Percentiles rank a stretch among this genome's conserved stretches.
Evolutionary conservation across 495 filamentous ascomycete species (phyloP).

Genomic region (Penicillium chermesinum): DNA sequence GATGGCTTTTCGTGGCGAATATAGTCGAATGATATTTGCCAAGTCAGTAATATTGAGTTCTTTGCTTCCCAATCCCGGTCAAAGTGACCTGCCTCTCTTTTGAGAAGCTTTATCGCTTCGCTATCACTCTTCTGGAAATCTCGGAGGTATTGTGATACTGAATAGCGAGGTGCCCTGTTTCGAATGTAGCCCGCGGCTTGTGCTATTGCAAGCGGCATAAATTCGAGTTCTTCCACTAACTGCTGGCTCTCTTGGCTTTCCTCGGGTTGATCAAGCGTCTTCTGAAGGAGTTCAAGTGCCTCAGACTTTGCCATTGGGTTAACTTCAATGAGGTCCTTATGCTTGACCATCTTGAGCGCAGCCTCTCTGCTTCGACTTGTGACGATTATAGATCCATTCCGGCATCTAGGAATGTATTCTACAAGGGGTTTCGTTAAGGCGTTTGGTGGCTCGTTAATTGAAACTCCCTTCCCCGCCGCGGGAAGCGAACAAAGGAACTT

Average conservation of each 20-base stretch:
- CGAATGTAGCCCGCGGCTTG: not conserved
- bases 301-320: not conserved
- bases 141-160: slow-evolving; percentile 31
- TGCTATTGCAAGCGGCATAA: not conserved
- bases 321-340: not conserved
- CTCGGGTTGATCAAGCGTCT: not conserved
- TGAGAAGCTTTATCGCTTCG: not conserved
- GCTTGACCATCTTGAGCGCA: not conserved
- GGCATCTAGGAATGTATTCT: not conserved
- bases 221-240: not conserved
- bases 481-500: slow-evolving; percentile 15
- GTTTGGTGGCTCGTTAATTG: not conserved
- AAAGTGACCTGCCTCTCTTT: slow-evolving; percentile 1
- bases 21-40: slow-evolving; percentile 30
- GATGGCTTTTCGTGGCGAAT: slow-evolving; percentile 14
- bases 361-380: not conserved
- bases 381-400: slow-evolving; percentile 19
- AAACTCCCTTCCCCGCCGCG: not conserved
- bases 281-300: not conserved
- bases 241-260: not conserved
- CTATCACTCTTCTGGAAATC: slow-evolving; percentile 20
- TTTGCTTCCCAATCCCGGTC: slow-evolving; percentile 15
- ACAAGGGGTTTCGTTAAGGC: not conserved
- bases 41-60: slow-evolving; percentile 24
- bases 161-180: slow-evolving; percentile 16